These are phyloP conservation scores for Gryganskiella cystojenkinii DNA, from an alignment of 192 early-diverging fungal species.

Conservation along the genomic window DNA sequence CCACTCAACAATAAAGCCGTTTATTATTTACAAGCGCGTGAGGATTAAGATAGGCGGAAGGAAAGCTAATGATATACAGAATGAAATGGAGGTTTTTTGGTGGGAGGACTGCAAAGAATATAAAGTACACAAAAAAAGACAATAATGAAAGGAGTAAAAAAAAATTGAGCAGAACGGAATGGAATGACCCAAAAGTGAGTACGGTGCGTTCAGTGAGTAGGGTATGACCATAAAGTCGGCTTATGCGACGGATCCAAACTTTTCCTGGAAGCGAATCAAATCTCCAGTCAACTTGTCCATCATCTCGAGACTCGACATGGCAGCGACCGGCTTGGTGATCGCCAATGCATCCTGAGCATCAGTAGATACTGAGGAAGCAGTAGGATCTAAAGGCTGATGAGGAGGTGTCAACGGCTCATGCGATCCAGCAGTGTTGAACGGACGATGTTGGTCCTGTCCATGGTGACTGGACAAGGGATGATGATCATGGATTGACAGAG, in stretches of 20 bases:
- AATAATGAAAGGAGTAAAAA: not conserved
- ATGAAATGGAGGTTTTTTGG: not conserved
- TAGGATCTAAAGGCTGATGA: conserved; percentile 24
- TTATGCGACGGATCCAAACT: conserved; percentile 47
- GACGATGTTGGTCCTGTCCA: conserved; percentile 4
- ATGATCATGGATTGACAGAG: conserved; percentile 39
- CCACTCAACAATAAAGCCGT: not conserved
- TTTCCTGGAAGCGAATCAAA: conserved; percentile 62
- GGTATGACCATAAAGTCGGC: not conserved
- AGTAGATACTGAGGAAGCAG: not conserved
- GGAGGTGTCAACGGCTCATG: conserved; percentile 49
- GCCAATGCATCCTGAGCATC: not conserved
- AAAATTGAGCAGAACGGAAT: not conserved
- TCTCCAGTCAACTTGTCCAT: conserved; percentile 64
- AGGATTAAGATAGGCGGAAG: not conserved
- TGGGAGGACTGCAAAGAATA: not conserved
- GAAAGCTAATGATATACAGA: too few species aligned
- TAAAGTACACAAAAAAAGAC: not conserved
- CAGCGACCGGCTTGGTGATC: not conserved
- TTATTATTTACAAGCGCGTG: not conserved
- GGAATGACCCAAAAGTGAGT: not conserved
- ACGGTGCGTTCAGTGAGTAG: not conserved
- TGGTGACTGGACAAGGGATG: conserved; percentile 22
- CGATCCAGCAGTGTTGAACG: conserved; percentile 14
- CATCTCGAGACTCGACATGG: conserved; percentile 52